Evolutionary conservation across 495 filamentous ascomycete genomes (phyloP), one percentile per base, ranked within the genome.

Genomic region (Penicillium atrosanguineum): DNA sequence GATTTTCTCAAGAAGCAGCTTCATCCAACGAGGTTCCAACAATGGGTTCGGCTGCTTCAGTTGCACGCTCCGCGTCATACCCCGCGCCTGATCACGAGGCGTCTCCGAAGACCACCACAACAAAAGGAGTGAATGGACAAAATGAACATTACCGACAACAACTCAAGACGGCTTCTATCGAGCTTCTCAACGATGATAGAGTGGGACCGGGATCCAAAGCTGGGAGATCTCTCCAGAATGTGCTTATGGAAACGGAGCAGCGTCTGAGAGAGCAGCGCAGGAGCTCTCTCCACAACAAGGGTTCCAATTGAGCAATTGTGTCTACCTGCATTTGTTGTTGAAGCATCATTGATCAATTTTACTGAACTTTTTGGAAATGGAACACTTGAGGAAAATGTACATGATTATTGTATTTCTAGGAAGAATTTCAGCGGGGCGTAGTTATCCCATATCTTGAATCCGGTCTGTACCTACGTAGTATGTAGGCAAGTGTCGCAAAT

Each of bases 191-290:
- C n/a, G 53, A 55, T 6, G 21, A 55, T 1, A 44, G 53, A n/a
- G 46, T 55, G 9, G 53, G 47, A 23, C 12, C 47, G 5, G 47
- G 46, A 8, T 55, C 53, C 4, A 55, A 55, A 15, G 53, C 53
- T 18, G 53, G 53, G 8, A 48, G 53, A 14, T 44, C 46, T 1
- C 31, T 55, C 0, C 53, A 55, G 25, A 55, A 55, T 45, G 53
- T 50, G 4, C 34, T 55, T 26, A 55, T 55, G 53, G 53, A 50
- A 14, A 55, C 53, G 9, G 53, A 55, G 41, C 46, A 45, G 12
- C 41, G 41, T 1, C 16, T 50, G 16, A 50, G 36, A 9, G 23
- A 55, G n/a, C 46, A 55, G 18, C 25, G 46, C 12, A 34, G 31
- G 21, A 40, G 31, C n/a, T 43, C 28, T 38, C 25, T 51, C 7